Percentiles rank a stretch among this genome's conserved stretches.
Evolutionary conservation across 2,329 filamentous ascomycete genomes (phyloP).

Genomic region (Pseudofabraea citricarpa): DNA sequence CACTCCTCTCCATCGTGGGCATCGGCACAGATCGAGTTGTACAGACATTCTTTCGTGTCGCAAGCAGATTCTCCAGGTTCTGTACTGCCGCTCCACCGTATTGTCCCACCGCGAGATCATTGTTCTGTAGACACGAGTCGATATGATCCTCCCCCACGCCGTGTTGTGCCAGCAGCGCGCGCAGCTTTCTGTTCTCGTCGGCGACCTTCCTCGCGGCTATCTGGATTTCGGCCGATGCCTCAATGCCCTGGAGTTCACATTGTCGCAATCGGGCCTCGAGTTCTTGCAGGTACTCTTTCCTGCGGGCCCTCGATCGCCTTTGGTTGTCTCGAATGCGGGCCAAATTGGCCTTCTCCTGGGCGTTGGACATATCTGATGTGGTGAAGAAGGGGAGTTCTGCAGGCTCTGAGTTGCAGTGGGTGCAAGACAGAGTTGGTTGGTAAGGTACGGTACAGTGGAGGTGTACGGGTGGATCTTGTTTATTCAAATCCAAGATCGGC

Average conservation of each 20-base stretch:
- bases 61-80: constrained; percentile 21
- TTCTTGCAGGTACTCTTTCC: constrained; percentile 68
- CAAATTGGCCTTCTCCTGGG: constrained; percentile 25
- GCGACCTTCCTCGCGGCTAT: constrained; percentile 62
- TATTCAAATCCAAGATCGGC: too few relatives aligned
- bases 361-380: too few relatives aligned
- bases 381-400: too few relatives aligned
- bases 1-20: constrained; percentile 1
- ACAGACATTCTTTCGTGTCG: constrained; percentile 12
- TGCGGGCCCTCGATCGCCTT: constrained; percentile 66
- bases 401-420: too few relatives aligned
- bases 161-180: constrained; percentile 50
- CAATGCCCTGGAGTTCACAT: constrained; percentile 61
- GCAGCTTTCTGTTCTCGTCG: constrained; percentile 63
- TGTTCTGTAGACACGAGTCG: constrained; percentile 18
- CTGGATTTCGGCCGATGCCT: constrained; percentile 69
- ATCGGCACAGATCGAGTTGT: neutral
- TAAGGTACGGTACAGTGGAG: too few relatives aligned
- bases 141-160: constrained; percentile 55
- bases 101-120: constrained; percentile 5
- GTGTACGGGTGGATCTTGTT: too few relatives aligned
- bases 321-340: constrained; percentile 73
- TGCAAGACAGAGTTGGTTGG: too few relatives aligned
- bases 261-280: constrained; percentile 59
- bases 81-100: constrained; percentile 16